These are phyloP conservation scores for Flaveria robusta DNA, from an alignment of 129 eudicot species.

Conservation along the genomic window DNA sequence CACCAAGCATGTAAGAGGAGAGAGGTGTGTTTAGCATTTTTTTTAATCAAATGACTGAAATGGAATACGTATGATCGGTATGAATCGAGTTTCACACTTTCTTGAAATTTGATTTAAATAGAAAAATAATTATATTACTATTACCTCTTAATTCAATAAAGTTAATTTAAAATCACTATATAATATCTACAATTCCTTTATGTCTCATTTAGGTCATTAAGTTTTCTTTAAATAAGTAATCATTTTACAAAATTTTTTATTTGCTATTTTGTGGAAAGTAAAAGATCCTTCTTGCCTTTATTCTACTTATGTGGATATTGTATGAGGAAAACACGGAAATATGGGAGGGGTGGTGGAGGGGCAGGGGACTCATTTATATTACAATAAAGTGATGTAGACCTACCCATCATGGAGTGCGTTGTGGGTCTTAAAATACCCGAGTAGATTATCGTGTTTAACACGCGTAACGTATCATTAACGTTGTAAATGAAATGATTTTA, in stretches of 20 bases:
- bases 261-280: neutral
- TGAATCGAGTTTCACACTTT: too few relatives aligned
- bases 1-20: too few relatives aligned
- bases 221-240: neutral
- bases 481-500: neutral
- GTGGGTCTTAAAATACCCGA: constrained; percentile 1
- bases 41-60: too few relatives aligned
- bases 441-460: neutral
- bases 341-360: neutral
- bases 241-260: neutral
- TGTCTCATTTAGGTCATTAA: too few relatives aligned
- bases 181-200: too few relatives aligned
- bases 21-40: too few relatives aligned
- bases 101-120: too few relatives aligned
- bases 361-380: neutral
- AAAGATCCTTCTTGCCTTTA: neutral
- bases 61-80: too few relatives aligned
- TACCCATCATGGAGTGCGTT: neutral
- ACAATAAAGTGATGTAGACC: constrained; percentile 4
- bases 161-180: too few relatives aligned
- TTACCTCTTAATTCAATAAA: too few relatives aligned
- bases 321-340: neutral
- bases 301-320: constrained; percentile 2
- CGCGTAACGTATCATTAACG: neutral
- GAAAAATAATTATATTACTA: too few relatives aligned